These are phyloP conservation scores for Fusarium temperatum DNA, from an alignment of 2,329 filamentous ascomycete genomes.

Conservation along the genomic window DNA sequence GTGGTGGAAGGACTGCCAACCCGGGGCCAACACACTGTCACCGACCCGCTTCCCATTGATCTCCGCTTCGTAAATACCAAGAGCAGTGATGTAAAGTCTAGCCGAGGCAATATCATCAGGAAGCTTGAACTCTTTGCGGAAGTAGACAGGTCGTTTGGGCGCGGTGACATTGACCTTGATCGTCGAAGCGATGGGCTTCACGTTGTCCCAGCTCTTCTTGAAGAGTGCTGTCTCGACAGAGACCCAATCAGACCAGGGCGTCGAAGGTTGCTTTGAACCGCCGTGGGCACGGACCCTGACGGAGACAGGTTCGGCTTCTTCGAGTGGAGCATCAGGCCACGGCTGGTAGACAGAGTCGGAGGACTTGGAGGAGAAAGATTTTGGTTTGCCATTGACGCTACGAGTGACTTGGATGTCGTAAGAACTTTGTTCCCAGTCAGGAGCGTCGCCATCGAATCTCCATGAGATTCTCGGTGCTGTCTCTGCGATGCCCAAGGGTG, in stretches of 20 bases:
- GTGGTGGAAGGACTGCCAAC: constrained; percentile 61
- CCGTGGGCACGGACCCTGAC: constrained; percentile 50
- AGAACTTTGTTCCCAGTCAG: constrained; percentile 54
- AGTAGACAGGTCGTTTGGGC: constrained; percentile 45
- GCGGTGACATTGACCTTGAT: constrained; percentile 39
- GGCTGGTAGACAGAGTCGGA: constrained; percentile 52
- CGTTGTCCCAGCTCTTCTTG: constrained; percentile 44
- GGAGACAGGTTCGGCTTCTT: constrained; percentile 44
- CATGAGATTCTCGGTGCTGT: constrained; percentile 56
- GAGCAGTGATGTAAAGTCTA: constrained; percentile 57
- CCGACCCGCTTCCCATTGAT: constrained; percentile 53
- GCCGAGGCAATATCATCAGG: constrained; percentile 44
- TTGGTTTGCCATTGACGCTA: not conserved
- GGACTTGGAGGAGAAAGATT: constrained; percentile 44
- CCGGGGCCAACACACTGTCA: constrained; percentile 56
- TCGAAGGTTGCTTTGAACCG: constrained; percentile 18
- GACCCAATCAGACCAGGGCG: constrained; percentile 43
- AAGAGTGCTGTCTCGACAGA: constrained; percentile 49
- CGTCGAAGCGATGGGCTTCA: constrained; percentile 44
- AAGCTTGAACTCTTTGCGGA: constrained; percentile 48
- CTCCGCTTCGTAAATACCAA: constrained; percentile 57
- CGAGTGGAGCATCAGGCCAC: constrained; percentile 53
- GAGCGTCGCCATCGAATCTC: constrained; percentile 51
- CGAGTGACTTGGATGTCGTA: constrained; percentile 56
- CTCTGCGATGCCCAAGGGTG: constrained; percentile 56